Evolutionary conservation across 495 filamentous ascomycete species (phyloP), one percentile per base, ranked within the genome.

Genomic region (Friedmanniomyces simplex): DNA sequence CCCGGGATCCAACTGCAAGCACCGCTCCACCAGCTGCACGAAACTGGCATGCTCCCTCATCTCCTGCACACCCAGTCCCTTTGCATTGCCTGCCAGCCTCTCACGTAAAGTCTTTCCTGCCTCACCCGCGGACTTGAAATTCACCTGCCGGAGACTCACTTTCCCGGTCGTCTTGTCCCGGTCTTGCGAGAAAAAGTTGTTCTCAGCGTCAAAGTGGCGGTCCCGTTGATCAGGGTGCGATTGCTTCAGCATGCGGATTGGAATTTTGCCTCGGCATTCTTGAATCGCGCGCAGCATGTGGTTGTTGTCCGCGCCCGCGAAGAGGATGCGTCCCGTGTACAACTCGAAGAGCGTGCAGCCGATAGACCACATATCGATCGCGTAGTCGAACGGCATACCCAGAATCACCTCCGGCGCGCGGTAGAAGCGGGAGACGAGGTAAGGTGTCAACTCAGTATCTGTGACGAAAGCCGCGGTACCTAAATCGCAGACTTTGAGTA

Each of bases 321-420:
- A 98, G 42, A 98, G 77, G 58, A 98, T 96, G 71, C 96, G 95
- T 57, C 94, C 91, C 0, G 94, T 96, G 76, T 91, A 96, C 28
- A 98, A 77, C 71, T 98, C 93, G 71, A 91, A 98, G 25, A 98
- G 74, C 22, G 93, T 98, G 72, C 94, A 97, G 16, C 93, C 93
- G 62, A 96, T 87, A 13, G 91, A 91, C 93, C 93, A 98, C 71
- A 96, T 84, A 69, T 98, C 93, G 66, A 97, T 89, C 30, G 87
- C 88, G 67, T 88, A 94, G 69, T 95, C 89, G 69, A 91, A 95
- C 22, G 84, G 84, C 72, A 96, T 86, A n/a, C 91, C 93, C 0
- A 97, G 80, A 53, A 98, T 95, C 67, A 98, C 88, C 70, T 98
- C 93, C 2, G 93, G 93, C 2, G 94, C 93, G 49, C 93, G 85